Conservation (phyloP, 164 flowering plant genomes). For the Stephania cephalantha region DNA sequence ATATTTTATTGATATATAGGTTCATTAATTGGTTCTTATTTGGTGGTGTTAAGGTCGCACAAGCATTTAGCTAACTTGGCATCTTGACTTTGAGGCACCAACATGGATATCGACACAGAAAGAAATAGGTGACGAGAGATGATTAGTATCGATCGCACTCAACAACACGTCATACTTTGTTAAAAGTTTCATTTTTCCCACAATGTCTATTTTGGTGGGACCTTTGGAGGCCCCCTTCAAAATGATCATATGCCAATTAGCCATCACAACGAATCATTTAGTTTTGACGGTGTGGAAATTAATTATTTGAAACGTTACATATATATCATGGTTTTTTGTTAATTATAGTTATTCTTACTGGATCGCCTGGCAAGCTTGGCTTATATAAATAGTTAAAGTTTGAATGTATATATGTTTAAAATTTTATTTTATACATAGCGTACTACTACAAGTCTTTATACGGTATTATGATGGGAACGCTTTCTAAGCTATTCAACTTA, state of each 20-base stretch:
- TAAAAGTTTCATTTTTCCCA: neutral
- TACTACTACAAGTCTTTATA: too few relatives aligned
- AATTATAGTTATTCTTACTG: neutral
- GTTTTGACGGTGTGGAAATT: neutral
- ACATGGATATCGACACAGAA: neutral
- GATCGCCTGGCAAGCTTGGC: neutral
- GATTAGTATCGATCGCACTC: neutral
- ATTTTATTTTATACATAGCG: too few relatives aligned
- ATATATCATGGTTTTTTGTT: neutral
- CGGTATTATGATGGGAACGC: neutral
- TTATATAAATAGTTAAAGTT: too few relatives aligned
- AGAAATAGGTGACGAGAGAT: neutral
- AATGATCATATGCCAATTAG: neutral
- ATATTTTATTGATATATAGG: neutral
- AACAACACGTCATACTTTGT: neutral
- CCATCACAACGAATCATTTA: constrained; percentile 1
- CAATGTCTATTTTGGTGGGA: constrained; percentile 1
- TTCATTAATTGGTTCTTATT: neutral
- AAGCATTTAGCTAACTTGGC: neutral
- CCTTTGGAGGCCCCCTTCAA: neutral
- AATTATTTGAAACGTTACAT: too few relatives aligned
- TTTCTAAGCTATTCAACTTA: neutral
- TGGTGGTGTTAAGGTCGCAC: neutral
- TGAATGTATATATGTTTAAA: too few relatives aligned
- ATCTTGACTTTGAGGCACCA: neutral